A percentile compares a stretch with the other conserved stretches of the same genome.
These are phyloP conservation scores for Talaromyces borbonicus DNA, from an alignment of 495 filamentous ascomycete genomes.

Conservation along the genomic window DNA sequence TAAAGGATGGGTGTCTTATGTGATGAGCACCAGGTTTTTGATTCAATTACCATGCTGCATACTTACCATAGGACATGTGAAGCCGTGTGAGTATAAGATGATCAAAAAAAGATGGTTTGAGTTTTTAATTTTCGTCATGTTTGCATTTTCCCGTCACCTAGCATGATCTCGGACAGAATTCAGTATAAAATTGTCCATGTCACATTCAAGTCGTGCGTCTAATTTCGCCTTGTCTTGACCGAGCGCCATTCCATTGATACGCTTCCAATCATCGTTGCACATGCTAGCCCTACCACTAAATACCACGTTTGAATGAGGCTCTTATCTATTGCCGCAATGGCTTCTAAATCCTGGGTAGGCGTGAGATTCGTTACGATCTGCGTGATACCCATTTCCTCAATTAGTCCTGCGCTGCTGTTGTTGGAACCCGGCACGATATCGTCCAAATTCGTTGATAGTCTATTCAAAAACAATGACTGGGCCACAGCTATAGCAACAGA, in stretches of 20 bases:
- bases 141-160: no score
- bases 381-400: constrained; percentile 35
- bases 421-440: constrained; percentile 27
- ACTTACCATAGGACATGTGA: no score
- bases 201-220: no score
- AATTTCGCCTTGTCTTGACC: constrained; percentile 31
- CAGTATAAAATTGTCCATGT: no score
- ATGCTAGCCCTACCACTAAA: constrained; percentile 25
- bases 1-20: constrained; percentile 88
- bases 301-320: constrained; percentile 15
- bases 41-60: no score
- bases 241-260: constrained; percentile 49
- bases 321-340: constrained; percentile 35
- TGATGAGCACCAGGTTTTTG: no score
- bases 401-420: constrained; percentile 19
- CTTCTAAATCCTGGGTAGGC: constrained; percentile 23
- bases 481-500: constrained; percentile 47
- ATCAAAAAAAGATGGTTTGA: no score
- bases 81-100: no score
- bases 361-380: constrained; percentile 24
- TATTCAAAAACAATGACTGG: constrained; percentile 41
- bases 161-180: no score
- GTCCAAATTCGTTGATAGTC: constrained; percentile 31
- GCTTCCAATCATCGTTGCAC: constrained; percentile 38
- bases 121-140: no score